Percentiles rank a stretch among this genome's conserved stretches.
Evolutionary conservation across 2,329 filamentous ascomycete species (phyloP).

Genomic region (Metarhizium anisopliae): DNA sequence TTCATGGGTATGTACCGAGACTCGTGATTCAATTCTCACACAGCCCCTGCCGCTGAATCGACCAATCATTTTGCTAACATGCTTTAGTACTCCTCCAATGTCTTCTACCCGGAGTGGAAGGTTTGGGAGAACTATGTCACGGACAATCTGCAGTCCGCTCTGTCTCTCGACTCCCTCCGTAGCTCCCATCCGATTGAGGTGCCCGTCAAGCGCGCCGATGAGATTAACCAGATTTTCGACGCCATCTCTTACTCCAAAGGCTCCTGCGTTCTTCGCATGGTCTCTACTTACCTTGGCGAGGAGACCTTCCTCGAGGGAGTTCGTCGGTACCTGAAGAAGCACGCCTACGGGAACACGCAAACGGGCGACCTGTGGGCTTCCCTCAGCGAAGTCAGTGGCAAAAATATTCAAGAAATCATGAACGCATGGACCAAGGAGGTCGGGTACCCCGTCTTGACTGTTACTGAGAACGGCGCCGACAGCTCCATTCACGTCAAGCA

Average conservation of each 20-base stretch:
- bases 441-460: constrained; percentile 82
- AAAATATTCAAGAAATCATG: constrained; percentile 85
- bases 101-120: constrained; percentile 96
- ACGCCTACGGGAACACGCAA: constrained; percentile 91
- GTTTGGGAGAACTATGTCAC: constrained; percentile 95
- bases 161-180: constrained; percentile 80
- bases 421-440: constrained; percentile 96
- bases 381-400: constrained; percentile 79
- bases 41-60: not conserved
- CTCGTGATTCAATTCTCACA: too few species aligned
- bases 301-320: constrained; percentile 90
- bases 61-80: not conserved
- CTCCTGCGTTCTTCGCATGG: constrained; percentile 92
- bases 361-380: constrained; percentile 88
- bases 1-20: constrained; percentile 19
- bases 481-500: constrained; percentile 81
- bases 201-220: constrained; percentile 86
- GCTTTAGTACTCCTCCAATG: constrained; percentile 72
- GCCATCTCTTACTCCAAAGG: constrained; percentile 97
- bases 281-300: constrained; percentile 89
- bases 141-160: constrained; percentile 80
- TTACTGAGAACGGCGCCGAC: constrained; percentile 55
- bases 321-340: constrained; percentile 84
- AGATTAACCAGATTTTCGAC: constrained; percentile 98
- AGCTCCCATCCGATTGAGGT: constrained; percentile 97